A percentile compares a stretch with the other conserved stretches of the same genome.
These are phyloP conservation scores for Halteria grandinella DNA, from an alignment of 73 alveolate genomes.

Conservation along the genomic window DNA sequence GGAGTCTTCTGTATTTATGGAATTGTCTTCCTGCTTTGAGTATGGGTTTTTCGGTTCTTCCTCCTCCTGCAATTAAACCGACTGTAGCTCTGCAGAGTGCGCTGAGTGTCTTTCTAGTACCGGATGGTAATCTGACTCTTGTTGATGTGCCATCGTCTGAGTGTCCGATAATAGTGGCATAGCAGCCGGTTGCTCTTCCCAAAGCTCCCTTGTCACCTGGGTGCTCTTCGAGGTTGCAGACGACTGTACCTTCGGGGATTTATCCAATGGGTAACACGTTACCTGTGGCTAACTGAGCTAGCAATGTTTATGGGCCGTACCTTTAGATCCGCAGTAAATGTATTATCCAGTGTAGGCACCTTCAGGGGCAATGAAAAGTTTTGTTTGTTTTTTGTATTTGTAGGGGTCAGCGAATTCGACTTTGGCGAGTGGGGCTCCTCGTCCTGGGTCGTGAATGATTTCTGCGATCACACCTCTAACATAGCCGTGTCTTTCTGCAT, in stretches of 20 bases:
- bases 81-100: too few relatives aligned
- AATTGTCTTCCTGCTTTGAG: too few relatives aligned
- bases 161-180: too few relatives aligned
- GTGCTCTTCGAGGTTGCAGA: slow-evolving; percentile 83
- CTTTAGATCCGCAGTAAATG: slow-evolving; percentile 82
- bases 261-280: slow-evolving; percentile 81
- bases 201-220: slow-evolving; percentile 87
- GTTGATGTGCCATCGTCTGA: too few relatives aligned
- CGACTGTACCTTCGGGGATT: slow-evolving; percentile 88
- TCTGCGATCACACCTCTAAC: slow-evolving; percentile 62
- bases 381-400: slow-evolving; percentile 73
- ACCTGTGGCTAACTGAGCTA: slow-evolving; percentile 81
- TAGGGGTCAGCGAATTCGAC: slow-evolving; percentile 84
- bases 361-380: slow-evolving; percentile 84
- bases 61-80: too few relatives aligned
- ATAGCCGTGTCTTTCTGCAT: slow-evolving; percentile 65
- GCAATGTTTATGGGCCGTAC: too few relatives aligned
- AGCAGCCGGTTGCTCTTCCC: too few relatives aligned
- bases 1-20: too few relatives aligned
- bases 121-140: too few relatives aligned
- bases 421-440: slow-evolving; percentile 89
- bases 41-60: too few relatives aligned
- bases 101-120: too few relatives aligned
- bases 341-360: slow-evolving; percentile 85
- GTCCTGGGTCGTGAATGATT: slow-evolving; percentile 86